Evolutionary conservation across 148 eudicot genomes (phyloP).

Genomic region (Beta vulgaris): DNA sequence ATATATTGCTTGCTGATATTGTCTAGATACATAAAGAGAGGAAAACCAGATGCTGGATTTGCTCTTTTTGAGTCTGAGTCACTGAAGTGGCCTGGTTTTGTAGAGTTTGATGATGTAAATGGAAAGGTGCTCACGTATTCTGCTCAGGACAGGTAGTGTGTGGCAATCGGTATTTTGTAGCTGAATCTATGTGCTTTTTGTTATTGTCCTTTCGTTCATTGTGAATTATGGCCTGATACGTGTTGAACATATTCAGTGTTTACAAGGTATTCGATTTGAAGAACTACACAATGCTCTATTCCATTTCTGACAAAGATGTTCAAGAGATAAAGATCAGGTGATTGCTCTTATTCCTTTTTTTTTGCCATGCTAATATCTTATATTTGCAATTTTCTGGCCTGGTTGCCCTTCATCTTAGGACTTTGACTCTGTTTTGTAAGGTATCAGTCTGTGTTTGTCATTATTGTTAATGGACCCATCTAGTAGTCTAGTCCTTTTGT

Average conservation of each 20-base stretch:
- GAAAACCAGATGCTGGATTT: constrained; percentile 95
- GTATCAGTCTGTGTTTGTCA: not conserved
- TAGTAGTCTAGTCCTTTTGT: not conserved
- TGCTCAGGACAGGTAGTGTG: constrained; percentile 73
- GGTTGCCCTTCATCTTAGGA: not conserved
- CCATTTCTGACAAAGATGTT: constrained; percentile 90
- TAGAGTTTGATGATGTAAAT: constrained; percentile 96
- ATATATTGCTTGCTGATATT: constrained; percentile 12
- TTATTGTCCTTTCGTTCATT: not conserved
- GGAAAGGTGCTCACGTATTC: constrained; percentile 90
- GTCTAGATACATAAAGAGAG: constrained; percentile 78
- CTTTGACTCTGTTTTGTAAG: not conserved
- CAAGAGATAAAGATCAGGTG: constrained; percentile 97
- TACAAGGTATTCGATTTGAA: constrained; percentile 91
- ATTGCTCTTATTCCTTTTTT: not conserved
- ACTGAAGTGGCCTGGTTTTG: constrained; percentile 98
- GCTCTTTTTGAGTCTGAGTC: constrained; percentile 96
- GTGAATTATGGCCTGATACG: not conserved
- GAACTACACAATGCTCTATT: constrained; percentile 89
- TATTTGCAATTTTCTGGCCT: not conserved
- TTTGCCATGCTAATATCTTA: not conserved
- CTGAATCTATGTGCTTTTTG: not conserved
- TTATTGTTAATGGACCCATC: not conserved
- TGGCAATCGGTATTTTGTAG: not conserved
- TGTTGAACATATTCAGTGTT: constrained; percentile 40